phyloP scores from a whole-genome alignment of 2,329 filamentous ascomycete species.

The Pseudogymnoascus sp. region DNA sequence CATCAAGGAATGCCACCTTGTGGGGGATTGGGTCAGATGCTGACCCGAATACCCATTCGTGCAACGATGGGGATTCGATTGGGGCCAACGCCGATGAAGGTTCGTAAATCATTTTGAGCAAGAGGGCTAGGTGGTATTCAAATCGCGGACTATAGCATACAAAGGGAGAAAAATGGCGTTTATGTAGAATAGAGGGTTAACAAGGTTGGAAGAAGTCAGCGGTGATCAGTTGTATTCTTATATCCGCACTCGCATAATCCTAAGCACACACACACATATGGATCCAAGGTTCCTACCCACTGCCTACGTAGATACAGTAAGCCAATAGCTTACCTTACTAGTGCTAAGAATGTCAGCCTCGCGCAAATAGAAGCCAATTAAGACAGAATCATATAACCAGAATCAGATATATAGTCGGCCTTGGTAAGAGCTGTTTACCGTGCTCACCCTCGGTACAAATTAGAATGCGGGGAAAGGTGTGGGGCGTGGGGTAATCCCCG shows the following conservation, averaged over 20 bases:
- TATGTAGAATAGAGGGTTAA: background rate
- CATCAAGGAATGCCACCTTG: constrained; percentile 50
- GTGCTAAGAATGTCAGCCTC: background rate
- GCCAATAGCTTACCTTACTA: background rate
- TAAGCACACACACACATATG: background rate
- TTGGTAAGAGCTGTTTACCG: background rate
- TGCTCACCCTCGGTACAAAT: background rate
- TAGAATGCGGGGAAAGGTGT: background rate
- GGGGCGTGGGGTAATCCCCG: background rate
- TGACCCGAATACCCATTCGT: constrained; percentile 35
- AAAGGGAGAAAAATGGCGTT: background rate
- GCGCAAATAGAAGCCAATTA: background rate
- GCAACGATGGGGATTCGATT: background rate
- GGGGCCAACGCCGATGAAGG: background rate
- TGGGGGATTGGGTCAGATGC: constrained; percentile 37
- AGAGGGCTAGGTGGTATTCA: background rate
- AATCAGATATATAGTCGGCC: background rate
- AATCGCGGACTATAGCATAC: background rate
- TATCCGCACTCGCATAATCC: background rate
- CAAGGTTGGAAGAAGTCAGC: background rate
- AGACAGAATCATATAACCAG: background rate
- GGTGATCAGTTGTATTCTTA: background rate
- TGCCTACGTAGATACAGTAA: background rate
- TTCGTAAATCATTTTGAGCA: background rate
- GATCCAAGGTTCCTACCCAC: background rate